phyloP scores from a whole-genome alignment of 306 rosid genomes.

The Prunus mira region DNA sequence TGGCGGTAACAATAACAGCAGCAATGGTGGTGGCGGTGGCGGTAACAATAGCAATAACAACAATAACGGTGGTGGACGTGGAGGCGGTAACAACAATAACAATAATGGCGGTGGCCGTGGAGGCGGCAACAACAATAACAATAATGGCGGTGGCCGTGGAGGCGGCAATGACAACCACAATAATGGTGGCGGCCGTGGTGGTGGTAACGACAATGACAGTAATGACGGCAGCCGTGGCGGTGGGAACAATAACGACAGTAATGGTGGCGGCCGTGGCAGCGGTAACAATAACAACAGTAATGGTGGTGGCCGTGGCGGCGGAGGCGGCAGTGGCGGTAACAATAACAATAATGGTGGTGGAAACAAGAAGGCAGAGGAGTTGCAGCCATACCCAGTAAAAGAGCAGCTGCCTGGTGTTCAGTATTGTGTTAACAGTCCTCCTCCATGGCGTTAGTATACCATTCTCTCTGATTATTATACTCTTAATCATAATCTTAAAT shows the following conservation, averaged over 20 bases:
- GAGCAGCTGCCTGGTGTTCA: slow-evolving; percentile 75
- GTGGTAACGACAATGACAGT: too few species aligned
- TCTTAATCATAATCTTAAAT: neutral
- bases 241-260: neutral
- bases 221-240: neutral
- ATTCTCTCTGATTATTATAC: too few species aligned
- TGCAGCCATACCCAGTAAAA: slow-evolving; percentile 45
- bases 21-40: neutral
- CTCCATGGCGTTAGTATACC: slow-evolving; percentile 63
- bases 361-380: slow-evolving; percentile 29
- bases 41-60: neutral
- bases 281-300: neutral
- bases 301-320: neutral
- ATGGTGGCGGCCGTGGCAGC: neutral
- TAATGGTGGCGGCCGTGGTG: neutral
- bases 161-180: neutral
- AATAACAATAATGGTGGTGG: neutral
- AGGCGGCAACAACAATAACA: neutral
- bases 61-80: neutral
- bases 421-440: slow-evolving; percentile 78
- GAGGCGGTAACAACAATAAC: neutral
- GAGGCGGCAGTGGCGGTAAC: neutral
- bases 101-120: neutral
- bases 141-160: neutral
- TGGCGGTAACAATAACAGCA: slow-evolving; percentile 5